Conservation (phyloP, 2,329 filamentous ascomycete genomes). For the Whalleya microplaca region DNA sequence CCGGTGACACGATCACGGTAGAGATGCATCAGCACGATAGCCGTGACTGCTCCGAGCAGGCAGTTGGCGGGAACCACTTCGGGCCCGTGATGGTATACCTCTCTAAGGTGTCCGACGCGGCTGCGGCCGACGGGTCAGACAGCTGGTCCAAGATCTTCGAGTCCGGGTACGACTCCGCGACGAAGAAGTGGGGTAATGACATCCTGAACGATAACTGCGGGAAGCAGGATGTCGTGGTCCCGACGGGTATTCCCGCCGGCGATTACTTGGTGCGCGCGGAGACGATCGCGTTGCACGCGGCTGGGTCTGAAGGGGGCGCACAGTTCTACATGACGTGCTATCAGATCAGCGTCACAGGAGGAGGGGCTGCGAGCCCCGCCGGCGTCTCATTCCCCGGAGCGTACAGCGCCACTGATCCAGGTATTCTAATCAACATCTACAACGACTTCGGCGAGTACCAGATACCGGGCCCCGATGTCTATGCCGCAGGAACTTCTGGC, state of each 20-base stretch:
- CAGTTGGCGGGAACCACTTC: conserved; percentile 49
- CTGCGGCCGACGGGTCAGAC: conserved; percentile 38
- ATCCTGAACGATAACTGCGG: conserved; percentile 48
- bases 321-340: conserved; percentile 40
- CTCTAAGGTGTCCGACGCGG: conserved; percentile 40
- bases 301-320: conserved; percentile 30
- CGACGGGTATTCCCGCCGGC: conserved; percentile 44
- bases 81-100: conserved; percentile 48
- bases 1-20: conserved; percentile 54
- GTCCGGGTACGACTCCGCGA: conserved; percentile 41
- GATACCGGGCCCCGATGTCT: too few relatives aligned
- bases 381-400: conserved; percentile 39
- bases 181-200: conserved; percentile 51
- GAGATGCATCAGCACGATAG: conserved; percentile 56
- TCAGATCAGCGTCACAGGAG: conserved; percentile 37
- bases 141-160: conserved; percentile 51
- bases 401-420: conserved; percentile 33
- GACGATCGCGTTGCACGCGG: conserved; percentile 48
- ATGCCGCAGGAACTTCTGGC: too few relatives aligned
- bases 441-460: conserved; percentile 10
- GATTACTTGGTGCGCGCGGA: conserved; percentile 50
- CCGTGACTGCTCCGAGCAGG: conserved; percentile 44
- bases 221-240: conserved; percentile 43
- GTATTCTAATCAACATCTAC: conserved; percentile 38
- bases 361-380: conserved; percentile 29